Evolutionary conservation across 768 basidiomycete species (phyloP).

Genomic region (Pulveroboletus sp.): DNA sequence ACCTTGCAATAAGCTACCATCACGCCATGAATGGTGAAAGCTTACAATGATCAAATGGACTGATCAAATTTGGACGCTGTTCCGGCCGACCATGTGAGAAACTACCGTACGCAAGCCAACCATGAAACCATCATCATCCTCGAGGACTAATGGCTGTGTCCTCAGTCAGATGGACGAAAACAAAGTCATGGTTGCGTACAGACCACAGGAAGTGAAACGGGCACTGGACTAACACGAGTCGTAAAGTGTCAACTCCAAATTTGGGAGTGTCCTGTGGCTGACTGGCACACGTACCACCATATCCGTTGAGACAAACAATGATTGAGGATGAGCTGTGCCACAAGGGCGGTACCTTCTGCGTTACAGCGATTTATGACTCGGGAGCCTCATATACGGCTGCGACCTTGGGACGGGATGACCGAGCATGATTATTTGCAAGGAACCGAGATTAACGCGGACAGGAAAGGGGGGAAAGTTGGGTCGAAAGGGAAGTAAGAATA

Average conservation of each 20-base stretch:
- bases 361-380: conserved; percentile 19
- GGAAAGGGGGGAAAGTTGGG: neutral
- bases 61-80: conserved; percentile 11
- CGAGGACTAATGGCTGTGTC: conserved; percentile 7
- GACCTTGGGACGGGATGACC: conserved; percentile 2
- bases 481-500: conserved; percentile 1
- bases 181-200: neutral
- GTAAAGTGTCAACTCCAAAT: conserved; percentile 3
- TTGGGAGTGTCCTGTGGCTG: conserved; percentile 10
- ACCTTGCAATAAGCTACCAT: conserved; percentile 3
- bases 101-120: conserved; percentile 17
- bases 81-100: conserved; percentile 19
- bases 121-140: conserved; percentile 24
- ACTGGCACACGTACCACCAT: conserved; percentile 12
- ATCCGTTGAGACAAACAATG: neutral
- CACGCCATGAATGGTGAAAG: neutral
- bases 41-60: conserved; percentile 22
- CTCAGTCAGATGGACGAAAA: conserved; percentile 5
- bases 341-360: conserved; percentile 23
- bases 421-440: conserved; percentile 19
- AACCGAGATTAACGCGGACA: conserved; percentile 15
- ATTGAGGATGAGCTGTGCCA: neutral
- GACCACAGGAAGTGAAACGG: conserved; percentile 15
- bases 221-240: neutral
- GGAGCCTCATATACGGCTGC: conserved; percentile 21